Evolutionary conservation across 2,329 filamentous ascomycete genomes (phyloP).

Genomic region (Phialemonium atrogriseum): DNA sequence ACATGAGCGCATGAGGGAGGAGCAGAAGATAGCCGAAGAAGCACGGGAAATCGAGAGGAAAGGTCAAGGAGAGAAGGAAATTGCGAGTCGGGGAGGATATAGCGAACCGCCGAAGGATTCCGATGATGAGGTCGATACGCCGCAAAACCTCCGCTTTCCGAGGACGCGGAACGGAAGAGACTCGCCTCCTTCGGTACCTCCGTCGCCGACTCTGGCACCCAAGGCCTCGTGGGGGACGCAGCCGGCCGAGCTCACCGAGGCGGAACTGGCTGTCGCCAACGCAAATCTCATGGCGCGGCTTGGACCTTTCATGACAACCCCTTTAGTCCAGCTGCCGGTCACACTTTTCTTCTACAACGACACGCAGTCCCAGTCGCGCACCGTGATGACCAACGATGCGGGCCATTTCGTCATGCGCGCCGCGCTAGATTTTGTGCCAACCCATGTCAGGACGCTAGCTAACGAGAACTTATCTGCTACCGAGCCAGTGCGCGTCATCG

Average conservation of each 20-base stretch:
- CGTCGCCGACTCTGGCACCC: slow-evolving; percentile 32
- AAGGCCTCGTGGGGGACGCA: slow-evolving; percentile 25
- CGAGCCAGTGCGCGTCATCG: slow-evolving; percentile 68
- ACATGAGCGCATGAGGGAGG: slow-evolving; percentile 43
- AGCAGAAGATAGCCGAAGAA: slow-evolving; percentile 63
- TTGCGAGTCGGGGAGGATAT: slow-evolving; percentile 64
- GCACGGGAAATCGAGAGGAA: slow-evolving; percentile 67
- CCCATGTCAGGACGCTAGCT: slow-evolving; percentile 78
- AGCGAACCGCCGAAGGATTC: slow-evolving; percentile 53
- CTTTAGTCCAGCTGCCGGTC: slow-evolving; percentile 67
- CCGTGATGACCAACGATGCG: slow-evolving; percentile 75
- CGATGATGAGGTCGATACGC: slow-evolving; percentile 21
- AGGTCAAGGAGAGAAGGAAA: slow-evolving; percentile 63
- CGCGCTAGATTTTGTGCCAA: slow-evolving; percentile 81
- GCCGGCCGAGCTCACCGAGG: slow-evolving; percentile 55
- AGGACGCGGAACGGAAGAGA: slow-evolving; percentile 21
- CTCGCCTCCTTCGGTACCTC: slow-evolving; percentile 30
- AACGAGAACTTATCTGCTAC: slow-evolving; percentile 77
- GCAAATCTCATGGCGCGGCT: slow-evolving; percentile 80
- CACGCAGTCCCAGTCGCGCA: slow-evolving; percentile 70
- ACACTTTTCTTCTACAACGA: slow-evolving; percentile 96
- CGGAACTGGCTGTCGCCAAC: slow-evolving; percentile 74
- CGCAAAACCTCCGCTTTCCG: slow-evolving; percentile 18
- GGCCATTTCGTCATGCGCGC: slow-evolving; percentile 82
- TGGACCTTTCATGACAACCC: slow-evolving; percentile 81